Conservation (phyloP, 1,284 basidiomycete species). For the Athelia psychrophila region DNA sequence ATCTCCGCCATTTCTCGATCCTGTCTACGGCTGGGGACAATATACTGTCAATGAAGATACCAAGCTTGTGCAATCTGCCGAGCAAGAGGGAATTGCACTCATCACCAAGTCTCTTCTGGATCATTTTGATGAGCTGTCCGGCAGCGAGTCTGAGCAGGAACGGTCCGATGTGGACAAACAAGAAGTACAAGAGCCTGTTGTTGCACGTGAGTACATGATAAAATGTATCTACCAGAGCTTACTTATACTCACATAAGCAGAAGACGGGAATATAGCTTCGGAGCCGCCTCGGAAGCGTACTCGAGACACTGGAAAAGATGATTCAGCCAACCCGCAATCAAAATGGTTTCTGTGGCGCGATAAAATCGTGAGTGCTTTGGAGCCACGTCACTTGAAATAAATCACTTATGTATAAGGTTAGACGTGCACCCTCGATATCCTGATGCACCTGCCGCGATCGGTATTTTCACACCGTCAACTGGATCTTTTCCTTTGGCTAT, state of each 20-base stretch:
- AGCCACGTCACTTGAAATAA: background rate
- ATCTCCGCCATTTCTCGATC: too few relatives aligned
- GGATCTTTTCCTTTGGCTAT: conserved; percentile 30
- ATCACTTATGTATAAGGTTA: conserved; percentile 13
- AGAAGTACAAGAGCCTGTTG: background rate
- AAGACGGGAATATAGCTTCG: background rate
- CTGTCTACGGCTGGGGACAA: background rate
- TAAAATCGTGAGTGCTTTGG: conserved; percentile 1
- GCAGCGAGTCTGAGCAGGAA: background rate
- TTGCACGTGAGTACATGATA: background rate
- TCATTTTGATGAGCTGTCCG: background rate
- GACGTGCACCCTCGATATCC: conserved; percentile 30
- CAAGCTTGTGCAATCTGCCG: background rate
- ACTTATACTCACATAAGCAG: background rate
- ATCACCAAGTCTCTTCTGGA: background rate
- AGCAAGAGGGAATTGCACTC: background rate
- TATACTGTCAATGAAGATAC: background rate
- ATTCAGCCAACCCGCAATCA: conserved; percentile 7
- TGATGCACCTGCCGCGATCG: conserved; percentile 33
- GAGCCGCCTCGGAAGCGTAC: background rate
- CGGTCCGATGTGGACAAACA: background rate
- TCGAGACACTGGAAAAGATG: conserved; percentile 9
- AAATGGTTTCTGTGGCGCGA: conserved; percentile 7
- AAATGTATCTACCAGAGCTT: background rate
- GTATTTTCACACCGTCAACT: conserved; percentile 29